Percentiles rank a stretch among this genome's conserved stretches.
These are phyloP conservation scores for Cunninghamia lanceolata DNA, from an alignment of 75 land plant genomes.

Conservation along the genomic window DNA sequence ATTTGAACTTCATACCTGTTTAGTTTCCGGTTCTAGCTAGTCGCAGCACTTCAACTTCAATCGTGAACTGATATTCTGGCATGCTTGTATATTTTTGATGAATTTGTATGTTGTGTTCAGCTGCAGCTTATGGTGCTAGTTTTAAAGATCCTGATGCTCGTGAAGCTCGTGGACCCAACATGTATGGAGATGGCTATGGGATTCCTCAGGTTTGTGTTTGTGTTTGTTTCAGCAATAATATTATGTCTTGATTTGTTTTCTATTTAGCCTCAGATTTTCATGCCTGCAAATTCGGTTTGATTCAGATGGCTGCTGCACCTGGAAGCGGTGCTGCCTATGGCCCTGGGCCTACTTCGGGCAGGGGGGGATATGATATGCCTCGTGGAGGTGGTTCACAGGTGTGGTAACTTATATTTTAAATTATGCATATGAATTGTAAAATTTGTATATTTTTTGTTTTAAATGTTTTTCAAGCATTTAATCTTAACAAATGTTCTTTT, in stretches of 20 bases:
- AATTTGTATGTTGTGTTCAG: constrained; percentile 15
- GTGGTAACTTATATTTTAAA: background rate
- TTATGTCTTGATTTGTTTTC: background rate
- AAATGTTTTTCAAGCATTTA: background rate
- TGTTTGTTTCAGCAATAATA: background rate
- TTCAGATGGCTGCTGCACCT: constrained; percentile 1
- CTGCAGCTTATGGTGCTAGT: constrained; percentile 39
- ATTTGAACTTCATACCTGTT: background rate
- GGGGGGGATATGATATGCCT: constrained; percentile 6
- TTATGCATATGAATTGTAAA: background rate
- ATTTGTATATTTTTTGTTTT: background rate
- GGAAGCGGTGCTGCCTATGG: constrained; percentile 7
- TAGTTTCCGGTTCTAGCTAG: background rate
- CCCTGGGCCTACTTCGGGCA: constrained; percentile 4
- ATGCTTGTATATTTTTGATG: constrained; percentile 1
- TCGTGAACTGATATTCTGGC: background rate
- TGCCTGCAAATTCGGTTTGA: background rate
- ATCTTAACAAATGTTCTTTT: background rate
- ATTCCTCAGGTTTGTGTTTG: constrained; percentile 27
- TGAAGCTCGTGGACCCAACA: constrained; percentile 36
- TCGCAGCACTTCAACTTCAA: too few relatives aligned
- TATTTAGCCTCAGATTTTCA: background rate
- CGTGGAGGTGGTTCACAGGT: constrained; percentile 15
- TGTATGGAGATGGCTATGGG: constrained; percentile 48
- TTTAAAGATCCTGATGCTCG: constrained; percentile 33